phyloP scores from a whole-genome alignment of 805 yeast species.

The Yarrowia osloensis region DNA sequence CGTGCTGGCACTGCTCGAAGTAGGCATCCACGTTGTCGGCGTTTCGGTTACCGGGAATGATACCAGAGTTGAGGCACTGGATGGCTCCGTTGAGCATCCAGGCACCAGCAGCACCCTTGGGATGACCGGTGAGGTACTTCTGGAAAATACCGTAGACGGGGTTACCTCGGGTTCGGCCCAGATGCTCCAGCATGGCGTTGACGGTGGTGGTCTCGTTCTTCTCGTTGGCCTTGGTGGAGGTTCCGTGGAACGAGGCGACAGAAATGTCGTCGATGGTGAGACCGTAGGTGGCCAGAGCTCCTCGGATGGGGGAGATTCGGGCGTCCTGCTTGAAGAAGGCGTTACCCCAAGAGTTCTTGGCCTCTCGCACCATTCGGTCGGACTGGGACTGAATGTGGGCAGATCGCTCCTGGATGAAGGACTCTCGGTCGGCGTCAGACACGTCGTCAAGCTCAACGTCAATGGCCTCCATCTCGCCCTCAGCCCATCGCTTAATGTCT shows the following conservation, averaged over 20 bases:
- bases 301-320: constrained; percentile 94
- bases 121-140: constrained; percentile 98
- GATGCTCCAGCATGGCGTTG: constrained; percentile 88
- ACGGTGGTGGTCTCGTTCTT: constrained; percentile 95
- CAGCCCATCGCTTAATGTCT: constrained; percentile 85
- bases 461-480: constrained; percentile 69
- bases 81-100: constrained; percentile 99
- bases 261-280: constrained; percentile 92
- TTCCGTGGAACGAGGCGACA: constrained; percentile 98
- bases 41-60: constrained; percentile 98
- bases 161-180: constrained; percentile 97
- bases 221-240: constrained; percentile 97
- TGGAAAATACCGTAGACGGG: constrained; percentile 98
- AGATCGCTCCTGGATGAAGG: constrained; percentile 75
- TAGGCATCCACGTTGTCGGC: constrained; percentile 92
- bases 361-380: constrained; percentile 77
- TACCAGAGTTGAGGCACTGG: constrained; percentile 87
- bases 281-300: constrained; percentile 92
- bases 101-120: constrained; percentile 99
- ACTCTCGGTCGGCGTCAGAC: constrained; percentile 51
- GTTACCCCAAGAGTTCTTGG: constrained; percentile 93
- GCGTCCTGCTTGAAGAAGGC: constrained; percentile 89
- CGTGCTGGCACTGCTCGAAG: constrained; percentile 80
- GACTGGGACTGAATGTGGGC: constrained; percentile 88
- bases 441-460: constrained; percentile 67